These are phyloP conservation scores for Collybia mongolica DNA, from an alignment of 768 basidiomycete genomes.

Conservation along the genomic window DNA sequence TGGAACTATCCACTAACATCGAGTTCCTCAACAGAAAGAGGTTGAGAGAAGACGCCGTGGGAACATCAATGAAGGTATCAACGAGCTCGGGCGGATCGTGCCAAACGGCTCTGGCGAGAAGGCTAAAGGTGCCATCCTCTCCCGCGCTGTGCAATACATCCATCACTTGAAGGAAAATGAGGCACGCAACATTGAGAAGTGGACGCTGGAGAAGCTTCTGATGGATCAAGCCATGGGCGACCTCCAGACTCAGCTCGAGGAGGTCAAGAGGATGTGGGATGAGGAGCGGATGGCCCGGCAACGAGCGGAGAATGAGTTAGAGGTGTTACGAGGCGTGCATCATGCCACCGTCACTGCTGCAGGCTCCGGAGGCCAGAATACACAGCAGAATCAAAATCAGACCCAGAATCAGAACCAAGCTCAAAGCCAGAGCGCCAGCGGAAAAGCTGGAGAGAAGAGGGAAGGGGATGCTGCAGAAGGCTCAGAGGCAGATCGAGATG, in stretches of 20 bases:
- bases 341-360: slow-evolving; percentile 13
- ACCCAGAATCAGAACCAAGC: no score
- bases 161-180: slow-evolving; percentile 90
- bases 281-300: slow-evolving; percentile 65
- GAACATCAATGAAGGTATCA: slow-evolving; percentile 96
- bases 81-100: slow-evolving; percentile 84
- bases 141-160: slow-evolving; percentile 89
- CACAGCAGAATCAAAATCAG: no score
- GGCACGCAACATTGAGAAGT: slow-evolving; percentile 87
- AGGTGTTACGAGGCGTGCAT: slow-evolving; percentile 41
- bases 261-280: slow-evolving; percentile 79
- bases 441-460: slow-evolving; percentile 8
- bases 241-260: slow-evolving; percentile 79
- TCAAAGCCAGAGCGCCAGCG: neutral
- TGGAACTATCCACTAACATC: neutral
- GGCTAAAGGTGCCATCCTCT: slow-evolving; percentile 87
- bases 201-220: slow-evolving; percentile 89
- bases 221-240: slow-evolving; percentile 94
- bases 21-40: slow-evolving; percentile 74
- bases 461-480: slow-evolving; percentile 14
- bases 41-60: slow-evolving; percentile 93
- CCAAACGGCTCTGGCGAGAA: slow-evolving; percentile 87
- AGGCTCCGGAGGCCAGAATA: neutral
- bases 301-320: slow-evolving; percentile 65
- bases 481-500: slow-evolving; percentile 13